Percentiles rank a stretch among this genome's conserved stretches.
phyloP scores from a whole-genome alignment of 345 rosid species.

The Abelmoschus esculentus region DNA sequence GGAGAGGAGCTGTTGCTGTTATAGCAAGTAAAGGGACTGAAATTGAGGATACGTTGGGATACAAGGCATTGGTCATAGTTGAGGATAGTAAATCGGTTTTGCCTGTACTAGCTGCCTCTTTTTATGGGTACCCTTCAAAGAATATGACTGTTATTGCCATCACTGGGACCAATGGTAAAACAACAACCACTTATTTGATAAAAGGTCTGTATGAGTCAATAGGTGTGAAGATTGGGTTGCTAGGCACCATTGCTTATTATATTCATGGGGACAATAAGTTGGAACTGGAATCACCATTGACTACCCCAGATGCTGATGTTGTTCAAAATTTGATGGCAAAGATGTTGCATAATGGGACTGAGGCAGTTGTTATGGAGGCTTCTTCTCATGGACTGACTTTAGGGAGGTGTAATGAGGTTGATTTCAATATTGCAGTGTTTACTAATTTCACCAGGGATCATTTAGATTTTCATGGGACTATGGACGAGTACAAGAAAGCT shows the following conservation, averaged over 20 bases:
- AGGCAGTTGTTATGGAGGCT: slow-evolving; percentile 82
- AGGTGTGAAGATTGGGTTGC: slow-evolving; percentile 86
- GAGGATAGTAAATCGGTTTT: slow-evolving; percentile 71
- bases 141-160: slow-evolving; percentile 80
- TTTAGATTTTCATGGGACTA: slow-evolving; percentile 53
- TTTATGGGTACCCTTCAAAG: slow-evolving; percentile 64
- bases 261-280: slow-evolving; percentile 56
- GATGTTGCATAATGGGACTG: slow-evolving; percentile 87
- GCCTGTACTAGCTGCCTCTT: slow-evolving; percentile 77
- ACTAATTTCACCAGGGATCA: slow-evolving; percentile 57
- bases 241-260: slow-evolving; percentile 67
- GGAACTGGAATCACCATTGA: slow-evolving; percentile 39
- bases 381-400: slow-evolving; percentile 61
- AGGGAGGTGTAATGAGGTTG: slow-evolving; percentile 67
- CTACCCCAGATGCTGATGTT: slow-evolving; percentile 64
- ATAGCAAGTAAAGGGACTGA: slow-evolving; percentile 87
- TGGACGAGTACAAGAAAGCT: slow-evolving; percentile 73
- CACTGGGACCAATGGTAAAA: slow-evolving; percentile 76
- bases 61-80: slow-evolving; percentile 83
- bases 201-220: slow-evolving; percentile 84
- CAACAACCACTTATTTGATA: slow-evolving; percentile 63
- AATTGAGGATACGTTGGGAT: slow-evolving; percentile 78
- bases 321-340: slow-evolving; percentile 94
- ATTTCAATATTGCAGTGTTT: slow-evolving; percentile 86
- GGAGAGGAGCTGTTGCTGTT: slow-evolving; percentile 94